These are phyloP conservation scores for Neofusicoccum cordaticola DNA, from an alignment of 2,329 filamentous ascomycete species.

Conservation along the genomic window DNA sequence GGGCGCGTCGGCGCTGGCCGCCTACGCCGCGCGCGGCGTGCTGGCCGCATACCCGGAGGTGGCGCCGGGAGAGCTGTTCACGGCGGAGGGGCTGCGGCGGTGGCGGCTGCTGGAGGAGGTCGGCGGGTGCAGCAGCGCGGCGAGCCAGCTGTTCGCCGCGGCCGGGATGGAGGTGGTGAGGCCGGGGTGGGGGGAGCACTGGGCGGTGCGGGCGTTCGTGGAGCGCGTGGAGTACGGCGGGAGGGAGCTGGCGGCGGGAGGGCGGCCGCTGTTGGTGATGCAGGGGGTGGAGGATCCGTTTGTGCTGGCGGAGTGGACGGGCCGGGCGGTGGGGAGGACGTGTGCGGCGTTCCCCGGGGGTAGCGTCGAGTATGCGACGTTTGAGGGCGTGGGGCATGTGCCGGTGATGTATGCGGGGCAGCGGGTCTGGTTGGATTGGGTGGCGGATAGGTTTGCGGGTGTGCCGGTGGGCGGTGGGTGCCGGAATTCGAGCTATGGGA, in stretches of 20 bases:
- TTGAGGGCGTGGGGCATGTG: constrained; percentile 28
- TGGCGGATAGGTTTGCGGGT: constrained; percentile 26
- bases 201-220: background rate
- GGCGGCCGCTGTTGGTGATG: background rate
- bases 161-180: background rate
- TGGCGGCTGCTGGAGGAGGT: background rate
- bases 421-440: constrained; percentile 32
- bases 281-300: background rate
- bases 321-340: background rate
- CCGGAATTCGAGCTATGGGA: constrained; percentile 1
- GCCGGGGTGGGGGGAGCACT: background rate
- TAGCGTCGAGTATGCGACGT: constrained; percentile 21
- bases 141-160: background rate
- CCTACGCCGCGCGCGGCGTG: background rate
- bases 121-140: background rate
- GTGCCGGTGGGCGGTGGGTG: background rate
- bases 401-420: constrained; percentile 30
- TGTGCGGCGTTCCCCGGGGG: background rate
- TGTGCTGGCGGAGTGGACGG: background rate
- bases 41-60: background rate
- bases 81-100: background rate
- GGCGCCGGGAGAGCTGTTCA: background rate
- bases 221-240: background rate
- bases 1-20: background rate
- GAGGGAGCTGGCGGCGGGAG: background rate